phyloP scores from a whole-genome alignment of 176 grass and related monocot species.

The Oryza longistaminata region DNA sequence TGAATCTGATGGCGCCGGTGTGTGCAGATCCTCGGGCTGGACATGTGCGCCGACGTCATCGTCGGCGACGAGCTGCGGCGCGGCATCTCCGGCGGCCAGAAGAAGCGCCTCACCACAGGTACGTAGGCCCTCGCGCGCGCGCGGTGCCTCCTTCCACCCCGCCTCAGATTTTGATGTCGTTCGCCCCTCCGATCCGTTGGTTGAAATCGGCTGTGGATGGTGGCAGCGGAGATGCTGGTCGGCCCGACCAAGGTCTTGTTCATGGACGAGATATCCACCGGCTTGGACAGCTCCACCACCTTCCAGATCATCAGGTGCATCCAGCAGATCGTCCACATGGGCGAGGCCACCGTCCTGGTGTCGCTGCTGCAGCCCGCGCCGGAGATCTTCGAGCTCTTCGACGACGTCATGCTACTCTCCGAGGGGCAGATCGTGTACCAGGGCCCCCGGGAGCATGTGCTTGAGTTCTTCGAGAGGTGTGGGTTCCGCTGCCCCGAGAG shows the following conservation, averaged over 20 bases:
- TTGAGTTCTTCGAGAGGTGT: constrained; percentile 86
- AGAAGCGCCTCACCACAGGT: constrained; percentile 99
- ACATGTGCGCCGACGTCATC: constrained; percentile 92
- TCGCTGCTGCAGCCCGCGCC: constrained; percentile 93
- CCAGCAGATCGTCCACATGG: constrained; percentile 90
- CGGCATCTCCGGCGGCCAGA: constrained; percentile 93
- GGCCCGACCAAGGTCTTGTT: constrained; percentile 97
- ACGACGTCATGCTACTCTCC: constrained; percentile 87
- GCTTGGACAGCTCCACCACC: constrained; percentile 94
- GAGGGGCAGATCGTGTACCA: constrained; percentile 98
- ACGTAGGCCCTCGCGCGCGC: neutral
- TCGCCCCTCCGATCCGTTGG: neutral
- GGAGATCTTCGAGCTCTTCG: constrained; percentile 88
- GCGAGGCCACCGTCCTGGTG: constrained; percentile 84
- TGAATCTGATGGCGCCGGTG: constrained; percentile 10
- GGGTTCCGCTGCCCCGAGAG: constrained; percentile 86
- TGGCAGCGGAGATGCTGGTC: constrained; percentile 93
- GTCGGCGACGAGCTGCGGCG: constrained; percentile 96
- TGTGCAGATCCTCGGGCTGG: constrained; percentile 89
- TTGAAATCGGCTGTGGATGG: neutral
- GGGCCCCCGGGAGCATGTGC: constrained; percentile 72
- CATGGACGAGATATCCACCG: constrained; percentile 99
- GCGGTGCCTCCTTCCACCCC: neutral
- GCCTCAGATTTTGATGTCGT: neutral
- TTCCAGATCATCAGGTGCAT: constrained; percentile 89